These are phyloP conservation scores for Dioszegia crocea DNA, from an alignment of 768 basidiomycete species.

Conservation along the genomic window DNA sequence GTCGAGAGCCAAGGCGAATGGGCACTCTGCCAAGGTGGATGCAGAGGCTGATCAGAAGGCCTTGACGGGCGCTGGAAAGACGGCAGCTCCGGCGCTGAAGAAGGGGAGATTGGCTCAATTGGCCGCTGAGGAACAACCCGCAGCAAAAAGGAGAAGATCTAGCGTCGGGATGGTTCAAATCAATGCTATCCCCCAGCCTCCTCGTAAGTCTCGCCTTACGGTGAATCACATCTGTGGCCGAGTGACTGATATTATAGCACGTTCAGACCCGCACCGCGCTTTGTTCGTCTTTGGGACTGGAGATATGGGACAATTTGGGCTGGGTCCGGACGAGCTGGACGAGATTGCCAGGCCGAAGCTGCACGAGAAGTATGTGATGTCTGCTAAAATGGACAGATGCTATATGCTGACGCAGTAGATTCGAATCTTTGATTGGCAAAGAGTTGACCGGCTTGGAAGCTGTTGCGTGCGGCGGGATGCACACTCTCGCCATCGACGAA, in stretches of 20 bases:
- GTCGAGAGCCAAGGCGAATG: constrained; percentile 12
- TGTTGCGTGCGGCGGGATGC: constrained; percentile 78
- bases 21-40: constrained; percentile 10
- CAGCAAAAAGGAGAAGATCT: constrained; percentile 15
- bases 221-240: not conserved
- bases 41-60: not conserved
- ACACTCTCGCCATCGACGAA: constrained; percentile 82
- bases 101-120: constrained; percentile 33
- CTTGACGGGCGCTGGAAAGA: constrained; percentile 2
- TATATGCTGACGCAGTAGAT: constrained; percentile 27
- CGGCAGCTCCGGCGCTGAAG: constrained; percentile 20
- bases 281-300: constrained; percentile 85
- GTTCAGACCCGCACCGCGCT: constrained; percentile 60
- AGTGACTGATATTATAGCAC: constrained; percentile 10
- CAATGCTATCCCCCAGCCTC: constrained; percentile 30
- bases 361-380: constrained; percentile 58
- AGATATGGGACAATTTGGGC: constrained; percentile 91
- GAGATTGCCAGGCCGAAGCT: constrained; percentile 72
- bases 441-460: constrained; percentile 63
- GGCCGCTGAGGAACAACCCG: constrained; percentile 9
- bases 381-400: not conserved
- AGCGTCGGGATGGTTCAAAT: constrained; percentile 17
- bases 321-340: constrained; percentile 63
- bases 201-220: constrained; percentile 22
- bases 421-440: constrained; percentile 59